A percentile compares a stretch with the other conserved stretches of the same genome.
Evolutionary conservation across 768 basidiomycete genomes (phyloP).

Genomic region (Panellus pusillus): DNA sequence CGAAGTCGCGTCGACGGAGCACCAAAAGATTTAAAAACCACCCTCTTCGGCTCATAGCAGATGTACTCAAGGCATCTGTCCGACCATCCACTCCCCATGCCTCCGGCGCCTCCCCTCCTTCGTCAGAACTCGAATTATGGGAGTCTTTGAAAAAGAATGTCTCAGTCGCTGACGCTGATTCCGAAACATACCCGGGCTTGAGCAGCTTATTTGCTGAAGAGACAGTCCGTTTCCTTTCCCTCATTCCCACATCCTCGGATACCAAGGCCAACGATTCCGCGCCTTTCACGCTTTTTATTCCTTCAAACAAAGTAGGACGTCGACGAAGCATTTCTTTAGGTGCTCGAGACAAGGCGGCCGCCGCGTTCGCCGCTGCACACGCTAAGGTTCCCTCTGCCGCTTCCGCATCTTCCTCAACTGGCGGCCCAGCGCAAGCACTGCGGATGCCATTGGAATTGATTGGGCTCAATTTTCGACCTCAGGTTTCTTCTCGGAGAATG

Average conservation of each 20-base stretch:
- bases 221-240: slow-evolving; percentile 53
- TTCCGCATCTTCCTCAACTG: slow-evolving; percentile 27
- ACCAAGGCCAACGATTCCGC: slow-evolving; percentile 33
- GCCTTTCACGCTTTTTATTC: slow-evolving; percentile 31
- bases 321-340: slow-evolving; percentile 18
- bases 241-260: slow-evolving; percentile 43
- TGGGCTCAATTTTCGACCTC: slow-evolving; percentile 70
- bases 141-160: slow-evolving; percentile 44
- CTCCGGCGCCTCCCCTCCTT: background rate
- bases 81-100: slow-evolving; percentile 2
- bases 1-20: slow-evolving; percentile 37
- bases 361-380: slow-evolving; percentile 23
- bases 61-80: slow-evolving; percentile 53
- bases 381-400: slow-evolving; percentile 33
- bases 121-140: slow-evolving; percentile 45
- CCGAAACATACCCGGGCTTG: slow-evolving; percentile 40
- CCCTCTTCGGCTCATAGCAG: slow-evolving; percentile 59
- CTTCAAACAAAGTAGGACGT: slow-evolving; percentile 16
- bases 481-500: slow-evolving; percentile 51
- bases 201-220: slow-evolving; percentile 68
- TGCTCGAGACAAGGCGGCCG: slow-evolving; percentile 21
- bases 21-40: slow-evolving; percentile 45
- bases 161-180: slow-evolving; percentile 36
- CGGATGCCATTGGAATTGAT: slow-evolving; percentile 38
- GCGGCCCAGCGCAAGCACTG: slow-evolving; percentile 26